phyloP scores from a whole-genome alignment of 768 basidiomycete genomes.

The Agaricus blazei region DNA sequence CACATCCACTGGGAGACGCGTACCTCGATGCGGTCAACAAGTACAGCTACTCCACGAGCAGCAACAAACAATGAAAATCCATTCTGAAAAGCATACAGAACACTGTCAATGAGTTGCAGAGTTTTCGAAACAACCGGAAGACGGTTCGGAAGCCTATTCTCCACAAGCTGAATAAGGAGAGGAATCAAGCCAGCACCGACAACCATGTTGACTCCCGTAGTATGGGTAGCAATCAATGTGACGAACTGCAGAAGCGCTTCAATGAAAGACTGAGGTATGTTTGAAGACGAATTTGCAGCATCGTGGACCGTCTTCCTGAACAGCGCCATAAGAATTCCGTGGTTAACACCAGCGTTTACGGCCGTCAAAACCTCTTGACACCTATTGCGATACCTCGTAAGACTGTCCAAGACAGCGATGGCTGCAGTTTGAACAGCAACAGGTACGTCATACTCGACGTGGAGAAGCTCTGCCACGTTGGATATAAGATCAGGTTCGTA shows the following conservation, averaged over 20 bases:
- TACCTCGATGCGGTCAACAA: slow-evolving; percentile 88
- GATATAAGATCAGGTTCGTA: slow-evolving; percentile 91
- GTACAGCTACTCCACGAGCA: slow-evolving; percentile 75
- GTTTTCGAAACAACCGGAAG: slow-evolving; percentile 81
- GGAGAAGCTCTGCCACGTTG: slow-evolving; percentile 86
- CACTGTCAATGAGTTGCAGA: slow-evolving; percentile 88
- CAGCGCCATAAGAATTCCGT: slow-evolving; percentile 88
- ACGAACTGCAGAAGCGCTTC: slow-evolving; percentile 86
- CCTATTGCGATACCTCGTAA: slow-evolving; percentile 79
- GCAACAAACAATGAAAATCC: slow-evolving; percentile 86
- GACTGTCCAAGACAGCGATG: slow-evolving; percentile 84
- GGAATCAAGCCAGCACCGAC: slow-evolving; percentile 92
- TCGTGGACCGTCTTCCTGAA: slow-evolving; percentile 78
- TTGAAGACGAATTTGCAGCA: slow-evolving; percentile 61
- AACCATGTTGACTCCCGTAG: slow-evolving; percentile 87
- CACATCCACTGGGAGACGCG: slow-evolving; percentile 16
- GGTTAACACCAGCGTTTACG: slow-evolving; percentile 93
- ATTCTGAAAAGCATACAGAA: slow-evolving; percentile 84
- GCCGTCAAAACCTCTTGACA: slow-evolving; percentile 85
- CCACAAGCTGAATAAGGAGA: slow-evolving; percentile 83
- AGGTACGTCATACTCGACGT: slow-evolving; percentile 69
- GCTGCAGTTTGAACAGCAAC: slow-evolving; percentile 77
- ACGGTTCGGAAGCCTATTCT: slow-evolving; percentile 65
- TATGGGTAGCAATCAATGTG: slow-evolving; percentile 80
- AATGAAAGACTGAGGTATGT: slow-evolving; percentile 65